Evolutionary conservation across 1,284 basidiomycete genomes (phyloP), one percentile per base, ranked within the genome.

Genomic region (Phaffia rhodozyma): DNA sequence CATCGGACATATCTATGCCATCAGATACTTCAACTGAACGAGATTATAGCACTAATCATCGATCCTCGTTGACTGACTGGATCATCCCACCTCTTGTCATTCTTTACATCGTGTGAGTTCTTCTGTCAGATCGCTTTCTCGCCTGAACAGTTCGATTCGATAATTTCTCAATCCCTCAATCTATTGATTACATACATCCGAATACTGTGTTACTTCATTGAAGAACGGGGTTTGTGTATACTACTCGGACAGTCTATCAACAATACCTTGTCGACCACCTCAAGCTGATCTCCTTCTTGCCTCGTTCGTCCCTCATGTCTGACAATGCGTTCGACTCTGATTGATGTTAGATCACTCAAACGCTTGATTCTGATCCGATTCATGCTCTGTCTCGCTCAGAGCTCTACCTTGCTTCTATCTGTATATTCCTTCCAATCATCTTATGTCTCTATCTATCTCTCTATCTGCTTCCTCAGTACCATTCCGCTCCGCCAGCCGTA

Each of bases 61-160:
- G 38, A 30, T n/a, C 23, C 25, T 52, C 59, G n/a, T 52, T 60
- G 34, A 43, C 54, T 27, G 59, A 60, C 59, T 27, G 32, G 32
- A 53, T 60, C 32, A 43, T 60, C 2, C 59, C 59, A 18, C 59
- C 49, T 29, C 59, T 60, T 21, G 54, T 60, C 34, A 18, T 60
- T 11, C 21, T 60, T 27, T 60, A 53, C 59, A 52, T 60, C 25
- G 49, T 27, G 59, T 60, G 23, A 60, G 50, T 51, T 49, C 13
- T 43, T 30, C n/a, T 2, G 49, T 3, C 38, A 48, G 20, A 58
- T 58, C 55, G 4, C 32, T 47, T 47, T 9, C 20, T 30, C 58
- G 38, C 16, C 38, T 16, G 2, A 43, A 11, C 38, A 43, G 38
- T 43, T 43, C 13, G 13, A 16, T 43, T 11, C 16, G 13, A 43